Evolutionary conservation across 495 filamentous ascomycete genomes (phyloP), one percentile per base, ranked within the genome.

Genomic region (Trichoderma erinaceum): DNA sequence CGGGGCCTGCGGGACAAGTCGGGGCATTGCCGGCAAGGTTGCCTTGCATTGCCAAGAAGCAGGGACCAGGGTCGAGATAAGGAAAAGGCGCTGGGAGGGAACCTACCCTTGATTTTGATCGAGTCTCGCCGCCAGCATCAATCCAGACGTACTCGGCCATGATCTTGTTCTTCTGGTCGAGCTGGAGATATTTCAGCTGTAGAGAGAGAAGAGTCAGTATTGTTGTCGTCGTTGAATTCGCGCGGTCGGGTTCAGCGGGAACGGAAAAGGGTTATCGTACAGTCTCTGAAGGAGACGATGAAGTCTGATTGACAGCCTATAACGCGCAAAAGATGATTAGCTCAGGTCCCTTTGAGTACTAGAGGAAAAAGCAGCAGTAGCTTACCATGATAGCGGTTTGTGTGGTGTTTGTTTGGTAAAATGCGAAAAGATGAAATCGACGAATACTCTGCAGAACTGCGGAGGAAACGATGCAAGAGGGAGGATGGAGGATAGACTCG

Each of bases 111-210:
- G 90, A 90, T 82, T 97, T 97, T 76, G 91, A 93, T 69, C 93
- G 91, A 72, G 89, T 83, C 70, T 88, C 90, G 75, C 89, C 89
- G 69, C 78, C 76, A 72, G 87, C 79, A 78, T 99, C 95, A 74
- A 99, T 93, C 95, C 95, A 99, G 83, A 99, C 88, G 84, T 97
- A 99, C 82, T 99, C 95, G 69, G 92, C 92, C 81, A 94, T 91
- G 72, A 92, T 80, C 44, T 76, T 81, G 76, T 92, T 93, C 74
- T 90, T 90, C 84, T 98, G 95, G 76, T 92, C 88, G 71, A 99
- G 90, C 72, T 84, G 81, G 80, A 94, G 85, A 86, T 96, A 99
- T 79, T 97, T 77, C 79, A 97, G 88, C 92, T 97, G 78, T 66
- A 64, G 69, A 63, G 58, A 63, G 43, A 52, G 58, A 63, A 50